Evolutionary conservation across 768 basidiomycete species (phyloP).

Genomic region (Russula sp.): DNA sequence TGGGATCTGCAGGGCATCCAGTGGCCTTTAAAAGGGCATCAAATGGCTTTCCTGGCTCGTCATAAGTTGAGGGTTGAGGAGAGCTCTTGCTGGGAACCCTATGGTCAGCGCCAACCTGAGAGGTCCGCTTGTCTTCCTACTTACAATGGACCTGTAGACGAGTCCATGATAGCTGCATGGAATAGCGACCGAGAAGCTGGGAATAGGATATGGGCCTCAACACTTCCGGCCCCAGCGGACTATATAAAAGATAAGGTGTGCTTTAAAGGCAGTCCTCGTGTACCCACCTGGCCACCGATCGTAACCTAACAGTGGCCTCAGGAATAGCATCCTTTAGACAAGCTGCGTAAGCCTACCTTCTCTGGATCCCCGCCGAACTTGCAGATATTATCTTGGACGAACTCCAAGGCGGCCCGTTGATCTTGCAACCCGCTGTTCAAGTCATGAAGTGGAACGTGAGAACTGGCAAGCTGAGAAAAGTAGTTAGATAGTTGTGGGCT

Average conservation of each 20-base stretch:
- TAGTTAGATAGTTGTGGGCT: neutral
- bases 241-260: slow-evolving; percentile 18
- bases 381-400: slow-evolving; percentile 55
- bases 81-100: slow-evolving; percentile 39
- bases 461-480: slow-evolving; percentile 36
- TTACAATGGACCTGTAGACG: slow-evolving; percentile 44
- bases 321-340: neutral
- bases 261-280: neutral
- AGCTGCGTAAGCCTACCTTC: slow-evolving; percentile 32
- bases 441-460: slow-evolving; percentile 36
- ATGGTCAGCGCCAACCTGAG: neutral
- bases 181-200: slow-evolving; percentile 32
- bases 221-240: slow-evolving; percentile 46
- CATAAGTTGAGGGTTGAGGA: slow-evolving; percentile 41
- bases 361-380: slow-evolving; percentile 36
- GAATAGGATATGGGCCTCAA: slow-evolving; percentile 39
- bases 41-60: slow-evolving; percentile 46
- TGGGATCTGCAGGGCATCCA: slow-evolving; percentile 36
- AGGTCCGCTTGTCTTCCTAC: slow-evolving; percentile 16
- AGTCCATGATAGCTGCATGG: slow-evolving; percentile 45
- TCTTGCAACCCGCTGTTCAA: slow-evolving; percentile 37
- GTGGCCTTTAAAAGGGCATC: slow-evolving; percentile 38
- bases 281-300: slow-evolving; percentile 42
- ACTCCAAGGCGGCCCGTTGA: slow-evolving; percentile 48
- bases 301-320: slow-evolving; percentile 33